Evolutionary conservation across 2,329 filamentous ascomycete genomes (phyloP).

Genomic region (Ophiocordyceps robertsii): DNA sequence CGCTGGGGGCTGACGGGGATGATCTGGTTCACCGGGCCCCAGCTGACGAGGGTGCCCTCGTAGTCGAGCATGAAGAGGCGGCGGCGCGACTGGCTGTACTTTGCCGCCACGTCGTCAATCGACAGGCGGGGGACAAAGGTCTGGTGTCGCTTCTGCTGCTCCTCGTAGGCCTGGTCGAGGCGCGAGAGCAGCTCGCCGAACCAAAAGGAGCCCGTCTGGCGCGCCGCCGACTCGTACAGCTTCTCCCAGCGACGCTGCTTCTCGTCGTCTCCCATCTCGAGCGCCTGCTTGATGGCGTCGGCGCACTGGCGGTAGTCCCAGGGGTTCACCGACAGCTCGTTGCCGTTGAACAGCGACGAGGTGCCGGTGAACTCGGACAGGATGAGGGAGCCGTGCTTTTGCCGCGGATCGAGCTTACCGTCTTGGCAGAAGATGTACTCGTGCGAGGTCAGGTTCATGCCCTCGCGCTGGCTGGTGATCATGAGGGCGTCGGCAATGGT

Average conservation of each 20-base stretch:
- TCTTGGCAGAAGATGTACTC: conserved; percentile 93
- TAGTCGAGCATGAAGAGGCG: conserved; percentile 87
- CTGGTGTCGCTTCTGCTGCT: conserved; percentile 74
- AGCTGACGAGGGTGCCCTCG: conserved; percentile 81
- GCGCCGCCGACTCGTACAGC: conserved; percentile 59
- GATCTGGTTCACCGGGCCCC: conserved; percentile 72
- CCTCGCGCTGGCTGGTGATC: conserved; percentile 89
- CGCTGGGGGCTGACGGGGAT: conserved; percentile 75
- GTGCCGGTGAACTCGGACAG: conserved; percentile 93
- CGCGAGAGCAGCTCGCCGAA: conserved; percentile 60
- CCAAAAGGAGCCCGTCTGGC: conserved; percentile 79
- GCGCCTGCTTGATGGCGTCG: conserved; percentile 67
- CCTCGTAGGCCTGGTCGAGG: conserved; percentile 64
- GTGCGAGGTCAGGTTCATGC: conserved; percentile 93
- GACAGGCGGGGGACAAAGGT: conserved; percentile 78
- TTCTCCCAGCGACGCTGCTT: conserved; percentile 62
- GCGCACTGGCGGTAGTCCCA: conserved; percentile 90
- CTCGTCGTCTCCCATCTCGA: conserved; percentile 68
- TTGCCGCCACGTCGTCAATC: conserved; percentile 45
- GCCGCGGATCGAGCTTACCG: conserved; percentile 51
- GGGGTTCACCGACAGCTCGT: conserved; percentile 79
- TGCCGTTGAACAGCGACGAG: conserved; percentile 67
- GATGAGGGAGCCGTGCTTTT: conserved; percentile 80
- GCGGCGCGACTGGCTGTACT: conserved; percentile 52
- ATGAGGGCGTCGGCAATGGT: conserved; percentile 84